A percentile compares a stretch with the other conserved stretches of the same genome.
Evolutionary conservation across 208 protist species (phyloP).

Genomic region (Leishmania major): DNA sequence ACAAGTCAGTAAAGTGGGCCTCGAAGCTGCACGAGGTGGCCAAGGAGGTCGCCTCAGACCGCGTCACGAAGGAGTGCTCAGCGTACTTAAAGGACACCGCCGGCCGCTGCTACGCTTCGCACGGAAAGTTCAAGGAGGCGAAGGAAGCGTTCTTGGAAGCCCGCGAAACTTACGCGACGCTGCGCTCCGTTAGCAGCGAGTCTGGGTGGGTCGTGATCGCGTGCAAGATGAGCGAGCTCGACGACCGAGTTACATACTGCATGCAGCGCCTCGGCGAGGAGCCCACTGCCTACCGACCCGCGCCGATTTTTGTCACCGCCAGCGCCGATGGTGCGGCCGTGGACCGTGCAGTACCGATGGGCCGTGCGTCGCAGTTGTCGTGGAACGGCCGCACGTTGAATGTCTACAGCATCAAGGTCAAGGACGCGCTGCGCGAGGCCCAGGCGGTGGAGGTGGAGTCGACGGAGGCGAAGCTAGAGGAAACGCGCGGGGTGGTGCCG

Average conservation of each 20-base stretch:
- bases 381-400: constrained; percentile 78
- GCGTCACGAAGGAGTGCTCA: constrained; percentile 53
- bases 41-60: constrained; percentile 47
- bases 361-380: constrained; percentile 44
- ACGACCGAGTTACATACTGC: constrained; percentile 84
- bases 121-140: constrained; percentile 61
- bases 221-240: constrained; percentile 77
- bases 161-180: constrained; percentile 48
- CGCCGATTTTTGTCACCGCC: background rate
- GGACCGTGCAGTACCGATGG: constrained; percentile 14
- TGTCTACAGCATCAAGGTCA: constrained; percentile 75
- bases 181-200: constrained; percentile 37
- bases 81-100: constrained; percentile 68
- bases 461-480: constrained; percentile 49
- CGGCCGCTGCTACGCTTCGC: constrained; percentile 52
- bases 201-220: constrained; percentile 44
- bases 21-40: constrained; percentile 59
- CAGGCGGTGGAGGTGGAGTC: constrained; percentile 56
- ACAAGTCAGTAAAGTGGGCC: constrained; percentile 86
- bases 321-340: background rate
- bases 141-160: constrained; percentile 56
- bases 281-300: constrained; percentile 47
- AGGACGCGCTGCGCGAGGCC: constrained; percentile 81
- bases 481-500: constrained; percentile 41
- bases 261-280: constrained; percentile 83